Base-by-base conservation (phyloP, 352 stramenopile genomes). In the Stramenopiles sp. region DNA sequence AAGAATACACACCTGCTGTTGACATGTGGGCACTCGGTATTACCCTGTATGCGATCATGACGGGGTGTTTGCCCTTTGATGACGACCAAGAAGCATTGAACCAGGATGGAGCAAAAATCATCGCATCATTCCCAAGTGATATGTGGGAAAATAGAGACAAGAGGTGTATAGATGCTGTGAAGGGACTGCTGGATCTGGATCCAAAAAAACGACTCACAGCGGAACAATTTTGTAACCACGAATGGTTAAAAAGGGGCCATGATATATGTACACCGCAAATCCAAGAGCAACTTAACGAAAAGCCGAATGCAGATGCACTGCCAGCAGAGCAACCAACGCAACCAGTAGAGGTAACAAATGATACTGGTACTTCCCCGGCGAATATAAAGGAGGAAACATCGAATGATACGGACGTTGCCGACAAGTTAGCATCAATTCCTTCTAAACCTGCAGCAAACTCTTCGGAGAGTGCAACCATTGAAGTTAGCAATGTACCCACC, bases 1-100 rank as follows among this genome's bases (percentile, higher is more conserved):
- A 97, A 84, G 90, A 94, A 67, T 99, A 99, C 86, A 97, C 71
- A 33, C 71, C 4, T 14, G 71, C 71, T 14, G 71, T 78, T 33
- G 71, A 78, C 14, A 78, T 78, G 71, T 78, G 71, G 71, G 95
- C 95, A 0, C 87, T 99, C 0, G 96, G 96, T 25, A 91, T 99
- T n/a, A 98, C 98, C 82, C 93, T 98, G 30, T 98, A 97, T 86
- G 91, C 98, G 1, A 86, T 99, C 27, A 87, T 99, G 1, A 98
- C 95, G 81, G 96, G 96, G 0, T 98, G 94, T 81, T 86, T 99
- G 4, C 96, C 96, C 0, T 99, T 99, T 85, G 96, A 98, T 85
- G 95, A 99, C 85, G 96, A 99, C 84, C 55, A 71, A 71, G 55
- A 71, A 27, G 55, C 55, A 71, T 31, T 33, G 31, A 14, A 78